A percentile compares a stretch with the other conserved stretches of the same genome.
phyloP scores from a whole-genome alignment of 345 rosid species.

The Sisymbrium altissimum region DNA sequence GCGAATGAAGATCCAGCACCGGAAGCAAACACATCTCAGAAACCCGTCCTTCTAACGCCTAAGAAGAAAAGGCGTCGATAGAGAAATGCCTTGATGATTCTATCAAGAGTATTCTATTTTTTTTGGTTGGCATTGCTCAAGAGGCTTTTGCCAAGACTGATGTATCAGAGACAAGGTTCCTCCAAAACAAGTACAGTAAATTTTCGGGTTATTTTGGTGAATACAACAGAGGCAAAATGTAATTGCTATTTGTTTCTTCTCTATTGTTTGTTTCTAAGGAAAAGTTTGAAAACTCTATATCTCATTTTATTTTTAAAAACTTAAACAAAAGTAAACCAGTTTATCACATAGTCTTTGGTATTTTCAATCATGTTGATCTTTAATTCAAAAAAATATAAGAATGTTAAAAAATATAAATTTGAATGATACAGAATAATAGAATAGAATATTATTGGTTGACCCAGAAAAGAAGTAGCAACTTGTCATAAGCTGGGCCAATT shows the following conservation, averaged over 20 bases:
- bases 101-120: slow-evolving; percentile 5
- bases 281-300: neutral
- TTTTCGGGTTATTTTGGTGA: slow-evolving; percentile 18
- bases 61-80: slow-evolving; percentile 44
- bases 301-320: too few relatives aligned
- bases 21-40: slow-evolving; percentile 36
- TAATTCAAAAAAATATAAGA: neutral
- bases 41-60: slow-evolving; percentile 48
- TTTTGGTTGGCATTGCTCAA: slow-evolving; percentile 11
- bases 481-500: neutral
- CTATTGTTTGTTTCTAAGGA: neutral
- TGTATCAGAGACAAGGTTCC: slow-evolving; percentile 4
- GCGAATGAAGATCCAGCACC: slow-evolving; percentile 23
- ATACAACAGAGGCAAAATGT: slow-evolving; percentile 21
- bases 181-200: slow-evolving; percentile 22
- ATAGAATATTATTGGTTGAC: neutral
- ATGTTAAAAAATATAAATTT: neutral
- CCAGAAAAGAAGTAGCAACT: too few relatives aligned
- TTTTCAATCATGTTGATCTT: neutral
- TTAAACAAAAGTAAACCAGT: neutral
- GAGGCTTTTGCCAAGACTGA: slow-evolving; percentile 19
- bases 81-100: neutral
- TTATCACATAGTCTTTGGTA: neutral
- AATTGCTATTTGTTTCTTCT: neutral
- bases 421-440: too few relatives aligned